Evolutionary conservation across 495 filamentous ascomycete genomes (phyloP).

Genomic region (Neurospora sp.): DNA sequence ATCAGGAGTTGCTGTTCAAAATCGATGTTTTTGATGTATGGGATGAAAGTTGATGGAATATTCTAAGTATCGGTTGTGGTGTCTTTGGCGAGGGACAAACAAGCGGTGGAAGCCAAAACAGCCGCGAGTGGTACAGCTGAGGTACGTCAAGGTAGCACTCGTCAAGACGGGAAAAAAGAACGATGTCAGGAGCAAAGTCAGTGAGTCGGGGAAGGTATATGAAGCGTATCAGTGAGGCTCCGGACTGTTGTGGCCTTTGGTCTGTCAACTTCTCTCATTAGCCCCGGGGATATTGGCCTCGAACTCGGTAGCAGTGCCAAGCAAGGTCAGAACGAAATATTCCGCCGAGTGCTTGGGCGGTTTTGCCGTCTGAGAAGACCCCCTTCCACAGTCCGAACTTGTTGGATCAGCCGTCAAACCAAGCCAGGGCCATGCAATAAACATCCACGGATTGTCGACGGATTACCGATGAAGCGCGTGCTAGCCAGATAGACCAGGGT

Average conservation of each 20-base stretch:
- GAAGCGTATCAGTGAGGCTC: background rate
- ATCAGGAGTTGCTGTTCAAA: background rate
- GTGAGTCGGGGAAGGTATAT: background rate
- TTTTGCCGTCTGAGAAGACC: background rate
- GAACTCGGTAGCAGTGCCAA: conserved; percentile 1
- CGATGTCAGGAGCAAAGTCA: background rate
- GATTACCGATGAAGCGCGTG: background rate
- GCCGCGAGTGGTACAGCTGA: background rate
- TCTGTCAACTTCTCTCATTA: background rate
- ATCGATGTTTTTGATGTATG: background rate
- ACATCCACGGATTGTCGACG: background rate
- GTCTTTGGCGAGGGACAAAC: background rate
- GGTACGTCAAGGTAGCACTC: background rate
- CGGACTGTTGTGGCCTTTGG: background rate
- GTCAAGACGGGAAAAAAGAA: background rate
- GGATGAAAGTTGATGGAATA: background rate
- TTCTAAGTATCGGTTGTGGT: background rate
- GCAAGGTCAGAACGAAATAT: background rate
- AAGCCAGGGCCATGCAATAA: background rate
- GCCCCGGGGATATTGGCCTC: background rate
- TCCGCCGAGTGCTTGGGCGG: background rate
- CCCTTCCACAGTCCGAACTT: background rate
- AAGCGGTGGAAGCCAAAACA: background rate
- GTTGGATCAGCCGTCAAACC: background rate
- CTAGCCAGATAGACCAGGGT: background rate